A percentile compares a stretch with the other conserved stretches of the same genome.
Conservation (phyloP, 768 basidiomycete genomes). For the Suillus americanus region DNA sequence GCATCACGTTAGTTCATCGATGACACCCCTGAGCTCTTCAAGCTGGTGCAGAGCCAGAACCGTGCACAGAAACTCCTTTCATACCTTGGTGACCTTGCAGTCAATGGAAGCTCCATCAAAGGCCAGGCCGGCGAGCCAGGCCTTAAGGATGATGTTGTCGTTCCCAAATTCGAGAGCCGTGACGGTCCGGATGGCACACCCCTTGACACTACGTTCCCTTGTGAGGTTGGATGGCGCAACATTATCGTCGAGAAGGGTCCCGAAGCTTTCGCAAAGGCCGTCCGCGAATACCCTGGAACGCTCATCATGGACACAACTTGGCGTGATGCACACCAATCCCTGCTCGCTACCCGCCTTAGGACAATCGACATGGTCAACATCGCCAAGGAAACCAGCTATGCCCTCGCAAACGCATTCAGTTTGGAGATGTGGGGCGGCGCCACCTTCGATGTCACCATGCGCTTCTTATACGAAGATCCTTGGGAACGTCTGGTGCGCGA, state of each 20-base stretch:
- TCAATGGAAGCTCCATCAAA: conserved; percentile 98
- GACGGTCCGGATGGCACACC: conserved; percentile 73
- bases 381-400: conserved; percentile 95
- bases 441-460: conserved; percentile 98
- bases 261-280: conserved; percentile 97
- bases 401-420: conserved; percentile 92
- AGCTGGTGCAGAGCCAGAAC: conserved; percentile 95
- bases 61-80: conserved; percentile 96
- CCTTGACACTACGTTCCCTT: conserved; percentile 80
- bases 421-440: conserved; percentile 99
- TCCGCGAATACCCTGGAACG: conserved; percentile 91
- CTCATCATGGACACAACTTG: conserved; percentile 99
- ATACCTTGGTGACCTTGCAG: conserved; percentile 95
- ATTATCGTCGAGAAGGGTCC: conserved; percentile 98
- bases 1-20: conserved; percentile 81
- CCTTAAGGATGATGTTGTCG: conserved; percentile 81
- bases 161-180: conserved; percentile 78
- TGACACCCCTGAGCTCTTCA: conserved; percentile 99
- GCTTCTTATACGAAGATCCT: conserved; percentile 99
- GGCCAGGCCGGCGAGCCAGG: conserved; percentile 96
- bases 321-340: conserved; percentile 98
- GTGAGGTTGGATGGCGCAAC: conserved; percentile 93
- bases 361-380: conserved; percentile 98
- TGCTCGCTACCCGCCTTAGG: conserved; percentile 93
- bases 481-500: conserved; percentile 90